A percentile compares a stretch with the other conserved stretches of the same genome.
These are phyloP conservation scores for cucumber (Cucumis sativus) DNA, from an alignment of 306 rosid species.

Conservation along the genomic window Cucumber_9930_V3 NC_026655.2:6704501-6705000, in stretches of 20 bases:
- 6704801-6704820: neutral
- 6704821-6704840: neutral
- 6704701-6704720: neutral
- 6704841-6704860: too few species aligned
- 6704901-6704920: neutral
- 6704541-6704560: neutral
- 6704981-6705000: neutral
- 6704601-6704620: neutral
- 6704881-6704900: neutral
- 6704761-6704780: neutral
- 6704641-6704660: neutral
- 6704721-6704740: neutral
- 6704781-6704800: neutral
- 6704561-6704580: slow-evolving; percentile 8
- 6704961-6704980: too few species aligned
- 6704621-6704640: neutral
- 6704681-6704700: neutral
- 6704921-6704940: neutral
- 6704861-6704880: too few species aligned
- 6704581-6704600: neutral
- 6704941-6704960: neutral
- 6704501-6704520: too few species aligned
- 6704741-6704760: neutral
- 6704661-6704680: neutral
- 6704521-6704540: too few species aligned